phyloP scores from a whole-genome alignment of 768 basidiomycete genomes.

The Roridomyces roridus region DNA sequence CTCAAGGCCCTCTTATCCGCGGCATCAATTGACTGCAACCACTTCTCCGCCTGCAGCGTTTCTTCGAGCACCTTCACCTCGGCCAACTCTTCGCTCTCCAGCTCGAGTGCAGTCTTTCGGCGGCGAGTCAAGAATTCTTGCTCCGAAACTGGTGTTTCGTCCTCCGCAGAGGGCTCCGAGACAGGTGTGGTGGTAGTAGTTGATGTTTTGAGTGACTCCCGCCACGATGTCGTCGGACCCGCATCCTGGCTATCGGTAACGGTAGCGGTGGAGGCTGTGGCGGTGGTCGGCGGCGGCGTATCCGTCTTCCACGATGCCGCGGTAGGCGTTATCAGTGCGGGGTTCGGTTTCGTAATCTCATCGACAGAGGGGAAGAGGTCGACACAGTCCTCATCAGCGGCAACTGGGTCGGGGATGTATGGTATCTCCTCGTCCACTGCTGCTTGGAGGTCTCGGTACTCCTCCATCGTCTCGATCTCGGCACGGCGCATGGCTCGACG shows the following conservation, averaged over 20 bases:
- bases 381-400: neutral
- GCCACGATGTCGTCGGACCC: neutral
- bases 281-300: neutral
- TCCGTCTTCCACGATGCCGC: neutral
- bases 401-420: neutral
- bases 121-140: too few relatives aligned
- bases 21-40: neutral
- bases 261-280: too few relatives aligned
- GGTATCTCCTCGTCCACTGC: neutral
- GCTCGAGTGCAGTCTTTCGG: neutral
- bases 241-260: neutral
- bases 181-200: too few relatives aligned
- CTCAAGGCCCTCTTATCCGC: slow-evolving; percentile 17
- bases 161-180: too few relatives aligned
- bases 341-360: too few relatives aligned
- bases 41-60: neutral
- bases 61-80: slow-evolving; percentile 8
- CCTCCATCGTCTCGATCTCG: neutral
- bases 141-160: too few relatives aligned
- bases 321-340: too few relatives aligned
- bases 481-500: slow-evolving; percentile 15
- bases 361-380: too few relatives aligned
- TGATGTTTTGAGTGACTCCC: too few relatives aligned
- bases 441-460: neutral
- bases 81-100: neutral